Evolutionary conservation across 148 eudicot species (phyloP).

Genomic region (Vaccinium macrocarpon): DNA sequence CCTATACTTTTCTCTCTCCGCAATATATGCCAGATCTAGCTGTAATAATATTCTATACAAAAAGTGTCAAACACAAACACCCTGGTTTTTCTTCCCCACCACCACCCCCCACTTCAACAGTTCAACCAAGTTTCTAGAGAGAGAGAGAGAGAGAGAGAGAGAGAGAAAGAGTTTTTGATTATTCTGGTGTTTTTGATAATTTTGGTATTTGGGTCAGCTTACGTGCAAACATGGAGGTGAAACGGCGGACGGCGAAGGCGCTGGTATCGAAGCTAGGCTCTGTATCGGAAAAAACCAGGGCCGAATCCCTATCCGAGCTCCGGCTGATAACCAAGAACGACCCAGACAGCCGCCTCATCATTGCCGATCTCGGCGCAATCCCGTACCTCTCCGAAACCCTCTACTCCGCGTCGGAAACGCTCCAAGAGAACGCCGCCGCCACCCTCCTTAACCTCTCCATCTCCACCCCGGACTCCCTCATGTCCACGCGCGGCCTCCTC

Average conservation of each 20-base stretch:
- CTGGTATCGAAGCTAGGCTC: slow-evolving; percentile 62
- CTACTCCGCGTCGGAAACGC: slow-evolving; percentile 39
- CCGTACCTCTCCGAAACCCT: slow-evolving; percentile 64
- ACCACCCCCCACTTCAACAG: background rate
- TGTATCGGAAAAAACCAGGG: slow-evolving; percentile 69
- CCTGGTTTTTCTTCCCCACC: background rate
- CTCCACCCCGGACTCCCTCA: slow-evolving; percentile 42
- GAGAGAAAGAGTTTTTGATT: background rate
- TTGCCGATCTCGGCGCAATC: slow-evolving; percentile 66
- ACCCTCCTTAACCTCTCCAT: slow-evolving; percentile 76
- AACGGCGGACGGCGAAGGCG: slow-evolving; percentile 38
- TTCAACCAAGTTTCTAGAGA: too few species aligned
- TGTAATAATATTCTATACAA: background rate
- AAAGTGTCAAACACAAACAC: background rate
- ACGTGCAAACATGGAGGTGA: slow-evolving; percentile 33
- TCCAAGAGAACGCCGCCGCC: slow-evolving; percentile 79
- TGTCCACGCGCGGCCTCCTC: slow-evolving; percentile 57
- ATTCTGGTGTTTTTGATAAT: too few species aligned
- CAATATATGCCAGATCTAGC: background rate
- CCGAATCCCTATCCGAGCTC: slow-evolving; percentile 76
- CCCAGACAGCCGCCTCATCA: slow-evolving; percentile 56
- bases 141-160: background rate
- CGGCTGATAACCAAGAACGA: slow-evolving; percentile 67
- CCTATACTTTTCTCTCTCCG: too few species aligned
- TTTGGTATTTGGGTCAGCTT: too few species aligned